phyloP scores from a whole-genome alignment of 2,329 filamentous ascomycete genomes.

The Aspergillus ruber region DNA sequence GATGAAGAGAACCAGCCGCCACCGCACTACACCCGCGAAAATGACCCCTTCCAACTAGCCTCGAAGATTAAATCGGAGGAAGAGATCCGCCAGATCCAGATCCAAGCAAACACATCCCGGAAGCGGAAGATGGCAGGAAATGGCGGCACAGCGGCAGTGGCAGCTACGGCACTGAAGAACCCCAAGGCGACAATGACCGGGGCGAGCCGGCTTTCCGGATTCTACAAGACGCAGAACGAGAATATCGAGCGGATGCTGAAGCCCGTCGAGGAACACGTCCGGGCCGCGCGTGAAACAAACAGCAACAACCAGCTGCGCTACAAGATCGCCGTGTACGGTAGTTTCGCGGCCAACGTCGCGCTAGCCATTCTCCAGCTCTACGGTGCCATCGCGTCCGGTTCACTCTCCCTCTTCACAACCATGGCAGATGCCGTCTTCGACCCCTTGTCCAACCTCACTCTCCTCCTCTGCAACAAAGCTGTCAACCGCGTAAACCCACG shows the following conservation, averaged over 20 bases:
- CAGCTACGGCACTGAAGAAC: conserved; percentile 24
- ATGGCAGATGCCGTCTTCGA: conserved; percentile 96
- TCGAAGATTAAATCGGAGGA: conserved; percentile 68
- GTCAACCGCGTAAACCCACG: conserved; percentile 79
- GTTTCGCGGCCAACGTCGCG: conserved; percentile 71
- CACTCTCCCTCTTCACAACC: conserved; percentile 93
- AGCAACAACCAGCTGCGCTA: conserved; percentile 68
- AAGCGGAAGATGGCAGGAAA: conserved; percentile 48
- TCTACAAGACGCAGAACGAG: conserved; percentile 88
- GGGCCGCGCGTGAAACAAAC: conserved; percentile 71
- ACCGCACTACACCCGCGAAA: conserved; percentile 56
- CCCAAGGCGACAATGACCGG: conserved; percentile 33
- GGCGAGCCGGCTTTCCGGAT: conserved; percentile 54
- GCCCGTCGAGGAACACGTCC: conserved; percentile 82
- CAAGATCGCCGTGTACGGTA: conserved; percentile 57
- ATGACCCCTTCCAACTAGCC: conserved; percentile 76
- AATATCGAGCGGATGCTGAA: conserved; percentile 89
- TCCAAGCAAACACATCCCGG: conserved; percentile 64
- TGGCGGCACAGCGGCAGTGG: background rate
- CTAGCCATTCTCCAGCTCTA: conserved; percentile 80
- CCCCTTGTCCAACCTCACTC: conserved; percentile 77
- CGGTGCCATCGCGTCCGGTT: conserved; percentile 76
- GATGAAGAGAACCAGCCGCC: conserved; percentile 43
- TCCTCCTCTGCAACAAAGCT: conserved; percentile 81
- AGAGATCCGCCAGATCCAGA: conserved; percentile 68